Base-by-base conservation (phyloP, 2,329 filamentous ascomycete genomes). In the Chaetoscypha palmicola region DNA sequence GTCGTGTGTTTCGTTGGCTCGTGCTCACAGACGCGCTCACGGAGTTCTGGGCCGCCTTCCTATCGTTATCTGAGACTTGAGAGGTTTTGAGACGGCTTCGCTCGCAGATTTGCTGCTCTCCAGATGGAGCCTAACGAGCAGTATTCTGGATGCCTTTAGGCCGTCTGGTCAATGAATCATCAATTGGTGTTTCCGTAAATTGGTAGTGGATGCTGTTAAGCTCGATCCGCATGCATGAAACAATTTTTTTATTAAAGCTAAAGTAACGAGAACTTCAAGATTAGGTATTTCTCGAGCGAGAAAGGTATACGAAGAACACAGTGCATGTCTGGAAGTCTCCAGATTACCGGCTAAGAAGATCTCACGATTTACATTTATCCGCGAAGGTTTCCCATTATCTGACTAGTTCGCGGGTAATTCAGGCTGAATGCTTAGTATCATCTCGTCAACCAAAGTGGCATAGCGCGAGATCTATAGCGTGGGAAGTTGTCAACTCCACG, bases 401-500 rank as follows among this genome's bases (percentile, higher is more conserved):
- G 8, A 16, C 16, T 16, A 28, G 30, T 12, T 23, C 12, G 20
- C 31, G 41, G 28, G 4, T 31, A 20, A 23, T 23, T 43, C 41
- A 44, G 35, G 41, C 41, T 44, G 30, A 44, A 44, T 44, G 22
- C 17, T n/a, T 22, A 37, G 33, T 33, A 22, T 32, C 35, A 32
- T 38, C 41, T 44, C 41, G 41, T 44, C 41, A 44, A 23, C 41
- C 28, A 33, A 37, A 44, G 19, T 17, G 41, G 41, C 35, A 7
- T 44, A 44, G 41, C 21, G 12, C 41, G 9, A 38, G 41, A 44
- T 44, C 35, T 33, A n/a, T 28, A 28, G 35, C 28, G 22, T 23
- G 20, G 26, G n/a, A n/a, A 38, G 28, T 14, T 9, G 20, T 16
- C 24, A 32, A 12, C 7, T 38, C 41, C 41, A 38, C 41, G 31